Conservation (phyloP, 192 early-diverging fungal genomes). For the Linnemannia hyalina region DNA sequence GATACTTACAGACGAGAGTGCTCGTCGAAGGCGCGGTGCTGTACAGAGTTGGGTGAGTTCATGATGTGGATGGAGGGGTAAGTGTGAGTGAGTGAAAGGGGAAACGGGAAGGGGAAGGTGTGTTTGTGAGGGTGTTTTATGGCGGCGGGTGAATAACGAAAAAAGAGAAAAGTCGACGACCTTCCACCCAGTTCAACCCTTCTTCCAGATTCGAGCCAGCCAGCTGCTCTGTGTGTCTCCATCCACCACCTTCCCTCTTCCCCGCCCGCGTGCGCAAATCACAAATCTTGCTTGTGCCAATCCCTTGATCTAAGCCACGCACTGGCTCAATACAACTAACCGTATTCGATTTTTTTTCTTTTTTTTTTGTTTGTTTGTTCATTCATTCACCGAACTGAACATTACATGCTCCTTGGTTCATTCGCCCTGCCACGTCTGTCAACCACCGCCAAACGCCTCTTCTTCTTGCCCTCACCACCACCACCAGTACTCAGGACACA, state of each 20-base stretch:
- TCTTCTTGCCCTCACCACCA: neutral
- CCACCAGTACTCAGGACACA: neutral
- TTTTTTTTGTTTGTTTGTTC: neutral
- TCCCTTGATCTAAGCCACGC: neutral
- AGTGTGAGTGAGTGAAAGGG: neutral
- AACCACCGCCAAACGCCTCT: neutral
- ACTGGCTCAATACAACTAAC: neutral
- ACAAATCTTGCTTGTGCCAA: neutral
- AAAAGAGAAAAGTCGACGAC: neutral
- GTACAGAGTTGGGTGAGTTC: conserved; percentile 54
- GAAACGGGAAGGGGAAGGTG: neutral
- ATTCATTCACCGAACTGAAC: neutral
- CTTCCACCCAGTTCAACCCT: conserved; percentile 1
- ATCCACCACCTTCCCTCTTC: no score
- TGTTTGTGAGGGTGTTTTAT: neutral
- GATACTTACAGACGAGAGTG: conserved; percentile 53
- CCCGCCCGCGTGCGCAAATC: neutral
- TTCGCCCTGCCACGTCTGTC: neutral
- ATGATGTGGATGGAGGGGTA: conserved; percentile 10
- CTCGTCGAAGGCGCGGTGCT: conserved; percentile 58
- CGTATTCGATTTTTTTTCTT: neutral
- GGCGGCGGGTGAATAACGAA: neutral
- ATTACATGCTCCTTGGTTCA: neutral
- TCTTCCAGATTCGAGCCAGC: no score
- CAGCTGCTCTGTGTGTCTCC: neutral